Percentiles rank a stretch among this genome's conserved stretches.
These are phyloP conservation scores for Chaetomiaceae sp. DNA, from an alignment of 2,329 filamentous ascomycete genomes.

Conservation along the genomic window DNA sequence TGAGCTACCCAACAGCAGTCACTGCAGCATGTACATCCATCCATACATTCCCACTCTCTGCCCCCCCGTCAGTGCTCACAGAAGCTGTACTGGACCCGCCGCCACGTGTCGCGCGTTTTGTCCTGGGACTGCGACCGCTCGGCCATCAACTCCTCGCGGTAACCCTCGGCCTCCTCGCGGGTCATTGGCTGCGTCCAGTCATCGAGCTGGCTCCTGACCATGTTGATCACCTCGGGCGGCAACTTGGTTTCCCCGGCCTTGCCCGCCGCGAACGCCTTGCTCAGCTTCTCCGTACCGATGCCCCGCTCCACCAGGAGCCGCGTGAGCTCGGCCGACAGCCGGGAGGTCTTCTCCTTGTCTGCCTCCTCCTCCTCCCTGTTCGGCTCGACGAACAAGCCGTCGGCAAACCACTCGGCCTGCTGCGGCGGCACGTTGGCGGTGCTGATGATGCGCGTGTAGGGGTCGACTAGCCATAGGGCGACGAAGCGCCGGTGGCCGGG, in stretches of 20 bases:
- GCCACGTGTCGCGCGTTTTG: background rate
- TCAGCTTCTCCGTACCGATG: constrained; percentile 27
- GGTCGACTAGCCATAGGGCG: constrained; percentile 56
- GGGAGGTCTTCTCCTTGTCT: background rate
- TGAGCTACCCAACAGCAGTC: too few species aligned
- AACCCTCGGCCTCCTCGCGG: constrained; percentile 34
- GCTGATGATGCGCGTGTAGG: constrained; percentile 44
- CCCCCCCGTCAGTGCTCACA: constrained; percentile 18
- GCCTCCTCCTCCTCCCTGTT: too few species aligned
- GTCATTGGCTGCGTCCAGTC: constrained; percentile 18
- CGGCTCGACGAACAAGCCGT: background rate
- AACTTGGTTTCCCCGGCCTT: constrained; percentile 21
- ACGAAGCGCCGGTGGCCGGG: constrained; percentile 54
- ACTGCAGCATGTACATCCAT: too few species aligned
- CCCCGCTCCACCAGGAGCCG: constrained; percentile 16
- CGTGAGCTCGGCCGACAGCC: constrained; percentile 14
- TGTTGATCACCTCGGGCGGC: constrained; percentile 26
- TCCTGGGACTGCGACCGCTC: constrained; percentile 29
- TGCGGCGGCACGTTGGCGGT: constrained; percentile 37
- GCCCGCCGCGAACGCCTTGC: background rate
- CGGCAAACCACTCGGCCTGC: constrained; percentile 34
- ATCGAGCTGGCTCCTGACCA: constrained; percentile 18
- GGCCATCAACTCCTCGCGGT: constrained; percentile 36
- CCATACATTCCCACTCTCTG: too few species aligned
- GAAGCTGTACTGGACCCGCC: constrained; percentile 5